Conservation (phyloP, 345 rosid genomes). For the Citrus australasica region DNA sequence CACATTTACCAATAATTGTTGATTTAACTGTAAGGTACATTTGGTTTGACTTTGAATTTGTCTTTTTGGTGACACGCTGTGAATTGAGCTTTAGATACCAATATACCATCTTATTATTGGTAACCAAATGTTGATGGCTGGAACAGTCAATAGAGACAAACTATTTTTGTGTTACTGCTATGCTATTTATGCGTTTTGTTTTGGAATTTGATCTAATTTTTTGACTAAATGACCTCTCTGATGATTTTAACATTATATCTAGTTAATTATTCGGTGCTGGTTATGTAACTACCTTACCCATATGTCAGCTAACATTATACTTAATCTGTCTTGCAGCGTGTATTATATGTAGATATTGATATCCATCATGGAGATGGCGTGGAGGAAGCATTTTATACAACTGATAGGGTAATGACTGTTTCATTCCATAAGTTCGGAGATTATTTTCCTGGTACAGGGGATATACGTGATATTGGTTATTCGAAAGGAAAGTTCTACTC, state of each 20-base stretch:
- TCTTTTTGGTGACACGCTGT: not conserved
- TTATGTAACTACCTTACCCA: not conserved
- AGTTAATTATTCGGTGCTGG: not conserved
- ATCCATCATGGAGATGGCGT: slow-evolving; percentile 72
- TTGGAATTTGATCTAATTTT: not conserved
- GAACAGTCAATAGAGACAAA: not conserved
- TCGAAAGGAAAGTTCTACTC: slow-evolving; percentile 59
- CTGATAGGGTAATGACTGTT: slow-evolving; percentile 73
- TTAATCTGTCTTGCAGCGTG: slow-evolving; percentile 39
- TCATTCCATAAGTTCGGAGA: slow-evolving; percentile 70
- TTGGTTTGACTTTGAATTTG: not conserved
- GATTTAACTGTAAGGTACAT: not conserved
- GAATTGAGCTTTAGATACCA: not conserved
- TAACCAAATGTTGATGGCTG: not conserved
- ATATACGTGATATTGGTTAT: slow-evolving; percentile 51
- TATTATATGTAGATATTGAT: slow-evolving; percentile 63
- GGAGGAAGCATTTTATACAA: slow-evolving; percentile 67
- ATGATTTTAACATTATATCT: not conserved
- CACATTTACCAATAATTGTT: not conserved
- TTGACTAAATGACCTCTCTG: not conserved
- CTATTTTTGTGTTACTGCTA: not conserved
- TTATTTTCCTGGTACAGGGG: slow-evolving; percentile 72
- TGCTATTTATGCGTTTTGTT: not conserved
- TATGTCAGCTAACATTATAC: not conserved
- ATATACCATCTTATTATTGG: not conserved